Evolutionary conservation across 2,329 filamentous ascomycete species (phyloP), one percentile per base, ranked within the genome.

Genomic region (Pseudogymnoascus sp.): DNA sequence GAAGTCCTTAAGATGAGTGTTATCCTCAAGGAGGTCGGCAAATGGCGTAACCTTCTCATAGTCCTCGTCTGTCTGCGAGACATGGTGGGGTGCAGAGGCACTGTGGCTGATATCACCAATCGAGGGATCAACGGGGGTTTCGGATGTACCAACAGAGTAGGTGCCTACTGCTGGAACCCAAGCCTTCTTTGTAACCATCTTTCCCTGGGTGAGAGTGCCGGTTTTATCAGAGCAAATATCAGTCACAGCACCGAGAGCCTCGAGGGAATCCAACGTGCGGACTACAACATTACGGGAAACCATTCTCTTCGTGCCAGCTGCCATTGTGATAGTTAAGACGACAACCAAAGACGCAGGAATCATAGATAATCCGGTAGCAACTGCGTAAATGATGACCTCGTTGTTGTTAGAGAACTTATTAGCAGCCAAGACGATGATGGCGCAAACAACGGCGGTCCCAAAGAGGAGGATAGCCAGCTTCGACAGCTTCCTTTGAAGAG

Each of bases 321-420:
- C 81, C 77, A 88, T 86, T 3, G 85, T 87, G 60, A 88, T 87
- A 2, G 85, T 88, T 30, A 88, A 73, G 2, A 87, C 85, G 4
- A 86, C 84, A 35, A 87, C 83, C 43, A 88, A 74, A 37, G 81
- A 82, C 3, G 82, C 83, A 0, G 84, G 84, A 67, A 86, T 84
- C 81, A 86, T 86, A 33, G 78, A 81, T 16, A 86, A 71, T 20
- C 79, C 80, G 1, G 79, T 82, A 1, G 81, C 82, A 6, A 86
- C 82, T 2, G 82, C 84, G 66, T 86, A 86, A 65, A 86, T 85
- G 62, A 86, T 83, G 62, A 86, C 82, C 66, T 85, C 82, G 33
- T 74, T 75, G 14, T 77, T 74, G 57, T 73, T 72, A 7, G 74
- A 73, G 69, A 82, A 83, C 3, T 75, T 67, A 70, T 86, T 87